These are phyloP conservation scores for Rhodosporidiobolus odoratus DNA, from an alignment of 768 basidiomycete genomes.

Conservation along the genomic window DNA sequence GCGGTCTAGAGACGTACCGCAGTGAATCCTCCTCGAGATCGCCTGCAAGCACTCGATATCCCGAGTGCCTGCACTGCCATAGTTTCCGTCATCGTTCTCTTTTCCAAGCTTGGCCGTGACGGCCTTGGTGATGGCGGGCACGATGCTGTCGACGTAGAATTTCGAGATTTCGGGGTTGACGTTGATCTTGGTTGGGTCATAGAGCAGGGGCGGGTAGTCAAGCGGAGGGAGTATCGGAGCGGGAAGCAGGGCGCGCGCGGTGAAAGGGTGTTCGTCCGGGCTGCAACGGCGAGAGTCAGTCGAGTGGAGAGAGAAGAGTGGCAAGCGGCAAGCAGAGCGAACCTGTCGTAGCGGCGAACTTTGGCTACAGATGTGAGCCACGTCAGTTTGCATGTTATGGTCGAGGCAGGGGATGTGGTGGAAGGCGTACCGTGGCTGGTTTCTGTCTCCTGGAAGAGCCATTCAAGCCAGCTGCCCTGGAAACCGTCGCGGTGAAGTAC, in stretches of 20 bases:
- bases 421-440: constrained; percentile 77
- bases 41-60: constrained; percentile 96
- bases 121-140: constrained; percentile 76
- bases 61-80: constrained; percentile 87
- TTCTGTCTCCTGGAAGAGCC: constrained; percentile 95
- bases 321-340: constrained; percentile 27
- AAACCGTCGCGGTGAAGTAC: constrained; percentile 64
- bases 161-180: constrained; percentile 77
- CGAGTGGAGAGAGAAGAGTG: background rate
- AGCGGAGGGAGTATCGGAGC: constrained; percentile 70
- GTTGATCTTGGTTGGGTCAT: constrained; percentile 67
- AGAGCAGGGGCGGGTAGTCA: constrained; percentile 67
- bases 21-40: constrained; percentile 97
- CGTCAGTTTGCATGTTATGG: background rate
- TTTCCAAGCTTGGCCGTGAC: constrained; percentile 66
- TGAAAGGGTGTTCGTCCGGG: constrained; percentile 98
- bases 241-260: constrained; percentile 62
- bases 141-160: constrained; percentile 82
- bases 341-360: constrained; percentile 92
- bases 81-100: constrained; percentile 91
- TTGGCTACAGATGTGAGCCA: constrained; percentile 62
- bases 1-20: constrained; percentile 63
- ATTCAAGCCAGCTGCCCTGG: constrained; percentile 86
- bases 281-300: constrained; percentile 50
- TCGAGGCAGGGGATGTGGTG: background rate